These are phyloP conservation scores for Apiospora koreana DNA, from an alignment of 2,329 filamentous ascomycete genomes.

Conservation along the genomic window DNA sequence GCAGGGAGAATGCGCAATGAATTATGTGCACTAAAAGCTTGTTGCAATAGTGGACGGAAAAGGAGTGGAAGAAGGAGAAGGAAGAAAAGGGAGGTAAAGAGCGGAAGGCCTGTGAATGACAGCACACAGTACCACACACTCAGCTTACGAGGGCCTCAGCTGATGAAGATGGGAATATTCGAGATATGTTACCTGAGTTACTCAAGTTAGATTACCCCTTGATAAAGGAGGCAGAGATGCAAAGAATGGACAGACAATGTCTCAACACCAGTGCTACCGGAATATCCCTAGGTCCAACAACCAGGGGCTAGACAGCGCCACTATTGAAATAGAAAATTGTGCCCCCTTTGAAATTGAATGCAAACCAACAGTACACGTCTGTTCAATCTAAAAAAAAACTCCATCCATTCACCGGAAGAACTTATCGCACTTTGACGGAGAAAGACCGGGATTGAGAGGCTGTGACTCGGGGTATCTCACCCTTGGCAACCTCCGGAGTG, in stretches of 20 bases:
- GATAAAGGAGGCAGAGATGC: not conserved
- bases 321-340: not conserved
- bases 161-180: not conserved
- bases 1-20: not conserved
- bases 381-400: not conserved
- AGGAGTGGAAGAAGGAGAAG: not conserved
- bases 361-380: not conserved
- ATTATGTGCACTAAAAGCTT: not conserved
- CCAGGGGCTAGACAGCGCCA: not conserved
- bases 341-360: not conserved
- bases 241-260: not conserved
- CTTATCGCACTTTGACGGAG: not conserved
- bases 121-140: not conserved
- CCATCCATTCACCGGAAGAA: too few relatives aligned
- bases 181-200: not conserved
- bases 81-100: not conserved
- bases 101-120: not conserved
- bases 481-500: not conserved
- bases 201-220: slow-evolving; percentile 5
- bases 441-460: not conserved
- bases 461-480: not conserved
- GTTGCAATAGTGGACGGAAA: not conserved
- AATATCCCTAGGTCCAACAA: not conserved
- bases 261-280: not conserved
- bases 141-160: not conserved